Percentiles rank a stretch among this genome's conserved stretches.
Evolutionary conservation across 257 asterid genomes (phyloP).

Genomic region (Parsonsia alboflavescens): DNA sequence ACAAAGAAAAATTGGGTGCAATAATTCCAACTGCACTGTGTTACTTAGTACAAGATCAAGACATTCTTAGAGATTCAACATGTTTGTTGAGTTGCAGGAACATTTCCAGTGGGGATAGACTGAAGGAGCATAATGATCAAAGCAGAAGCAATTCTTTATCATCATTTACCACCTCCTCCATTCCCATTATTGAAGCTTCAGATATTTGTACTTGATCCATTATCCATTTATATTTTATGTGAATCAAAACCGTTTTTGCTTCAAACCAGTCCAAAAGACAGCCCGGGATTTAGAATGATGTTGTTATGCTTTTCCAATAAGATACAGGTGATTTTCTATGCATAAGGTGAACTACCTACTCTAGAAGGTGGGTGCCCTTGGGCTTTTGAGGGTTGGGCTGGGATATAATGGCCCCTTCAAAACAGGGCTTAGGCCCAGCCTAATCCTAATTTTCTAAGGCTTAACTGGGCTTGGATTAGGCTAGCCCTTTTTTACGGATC

Average conservation of each 20-base stretch:
- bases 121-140: neutral
- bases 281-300: conserved; percentile 24
- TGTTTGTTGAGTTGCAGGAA: neutral
- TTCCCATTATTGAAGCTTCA: neutral
- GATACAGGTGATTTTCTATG: neutral
- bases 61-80: too few species aligned
- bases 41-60: neutral
- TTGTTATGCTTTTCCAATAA: neutral
- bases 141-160: neutral
- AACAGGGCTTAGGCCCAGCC: too few species aligned
- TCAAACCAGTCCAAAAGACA: conserved; percentile 25
- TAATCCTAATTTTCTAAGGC: too few species aligned
- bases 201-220: conserved; percentile 8
- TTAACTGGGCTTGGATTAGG: too few species aligned
- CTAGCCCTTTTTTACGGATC: too few species aligned
- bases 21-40: too few species aligned
- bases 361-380: too few species aligned
- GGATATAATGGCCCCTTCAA: too few species aligned
- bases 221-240: conserved; percentile 8
- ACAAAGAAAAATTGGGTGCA: neutral
- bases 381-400: too few species aligned
- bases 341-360: neutral
- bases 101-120: neutral
- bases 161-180: neutral
- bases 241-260: neutral